phyloP scores from a whole-genome alignment of 768 basidiomycete genomes.

The Cyclocybe cylindracea region DNA sequence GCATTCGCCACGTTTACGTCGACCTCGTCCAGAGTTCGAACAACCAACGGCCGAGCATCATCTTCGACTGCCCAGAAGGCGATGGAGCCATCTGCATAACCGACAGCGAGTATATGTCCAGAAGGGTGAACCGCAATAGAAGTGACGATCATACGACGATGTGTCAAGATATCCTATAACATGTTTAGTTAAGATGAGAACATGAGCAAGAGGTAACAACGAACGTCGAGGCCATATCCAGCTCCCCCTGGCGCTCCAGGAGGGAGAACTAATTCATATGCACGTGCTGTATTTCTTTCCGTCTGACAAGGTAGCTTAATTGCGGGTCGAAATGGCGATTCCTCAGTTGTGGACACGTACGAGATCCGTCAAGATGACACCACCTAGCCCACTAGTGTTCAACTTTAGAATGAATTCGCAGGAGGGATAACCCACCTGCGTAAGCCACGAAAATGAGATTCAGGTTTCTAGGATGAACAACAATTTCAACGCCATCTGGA shows the following conservation, averaged over 20 bases:
- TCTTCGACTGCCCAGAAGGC: constrained; percentile 85
- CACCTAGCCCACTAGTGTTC: constrained; percentile 40
- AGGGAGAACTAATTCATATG: constrained; percentile 69
- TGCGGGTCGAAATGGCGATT: not conserved
- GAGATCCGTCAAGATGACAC: constrained; percentile 59
- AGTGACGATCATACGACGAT: constrained; percentile 70
- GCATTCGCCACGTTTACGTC: constrained; percentile 59
- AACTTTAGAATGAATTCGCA: too few relatives aligned
- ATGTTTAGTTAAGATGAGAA: not conserved
- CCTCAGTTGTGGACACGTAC: constrained; percentile 26
- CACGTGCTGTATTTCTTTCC: constrained; percentile 53
- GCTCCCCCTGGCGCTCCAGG: constrained; percentile 84
- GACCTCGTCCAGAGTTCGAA: constrained; percentile 62
- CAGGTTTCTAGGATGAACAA: constrained; percentile 72
- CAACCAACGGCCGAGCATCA: constrained; percentile 71
- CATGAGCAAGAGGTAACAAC: constrained; percentile 11
- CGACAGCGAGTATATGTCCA: constrained; percentile 76
- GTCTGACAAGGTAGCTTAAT: constrained; percentile 26
- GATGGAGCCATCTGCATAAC: constrained; percentile 81
- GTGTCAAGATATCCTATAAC: constrained; percentile 63
- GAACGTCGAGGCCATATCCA: constrained; percentile 58
- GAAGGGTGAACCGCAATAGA: constrained; percentile 73
- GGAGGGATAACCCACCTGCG: constrained; percentile 46
- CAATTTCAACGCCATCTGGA: constrained; percentile 56
- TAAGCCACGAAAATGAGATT: constrained; percentile 77